Evolutionary conservation across 768 basidiomycete genomes (phyloP).

Genomic region (Lactarius psammicola): DNA sequence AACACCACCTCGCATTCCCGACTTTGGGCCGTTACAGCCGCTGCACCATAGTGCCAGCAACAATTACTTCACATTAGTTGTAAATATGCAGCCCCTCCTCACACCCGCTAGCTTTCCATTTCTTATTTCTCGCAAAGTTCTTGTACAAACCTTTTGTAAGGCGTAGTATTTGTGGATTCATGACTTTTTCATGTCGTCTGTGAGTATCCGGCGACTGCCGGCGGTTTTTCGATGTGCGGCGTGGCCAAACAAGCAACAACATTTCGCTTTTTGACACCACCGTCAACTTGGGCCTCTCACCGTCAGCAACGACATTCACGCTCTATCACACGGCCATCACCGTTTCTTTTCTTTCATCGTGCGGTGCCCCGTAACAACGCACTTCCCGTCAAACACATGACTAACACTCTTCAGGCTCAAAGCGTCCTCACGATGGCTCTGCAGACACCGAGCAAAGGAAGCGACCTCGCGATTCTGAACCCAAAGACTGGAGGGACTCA

Average conservation of each 20-base stretch:
- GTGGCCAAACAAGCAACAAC: constrained; percentile 19
- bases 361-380: constrained; percentile 75
- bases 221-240: background rate
- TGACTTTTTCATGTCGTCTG: too few species aligned
- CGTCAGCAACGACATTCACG: constrained; percentile 16
- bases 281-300: background rate
- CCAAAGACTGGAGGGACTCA: constrained; percentile 69
- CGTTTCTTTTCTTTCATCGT: constrained; percentile 54
- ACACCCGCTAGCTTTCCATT: background rate
- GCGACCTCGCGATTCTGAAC: constrained; percentile 53
- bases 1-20: constrained; percentile 74
- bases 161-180: too few species aligned
- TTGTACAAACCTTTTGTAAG: too few species aligned
- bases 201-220: constrained; percentile 6
- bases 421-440: constrained; percentile 71
- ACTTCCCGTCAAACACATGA: constrained; percentile 49
- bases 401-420: constrained; percentile 84
- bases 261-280: constrained; percentile 13
- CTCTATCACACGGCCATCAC: constrained; percentile 5
- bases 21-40: constrained; percentile 80
- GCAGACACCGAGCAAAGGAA: constrained; percentile 47
- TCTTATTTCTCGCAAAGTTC: background rate
- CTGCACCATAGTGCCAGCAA: constrained; percentile 47
- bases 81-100: background rate
- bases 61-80: rapidly evolving